A percentile compares a stretch with the other conserved stretches of the same genome.
These are phyloP conservation scores for Cyamopsis tetragonoloba DNA, from an alignment of 306 rosid genomes.

Conservation along the genomic window DNA sequence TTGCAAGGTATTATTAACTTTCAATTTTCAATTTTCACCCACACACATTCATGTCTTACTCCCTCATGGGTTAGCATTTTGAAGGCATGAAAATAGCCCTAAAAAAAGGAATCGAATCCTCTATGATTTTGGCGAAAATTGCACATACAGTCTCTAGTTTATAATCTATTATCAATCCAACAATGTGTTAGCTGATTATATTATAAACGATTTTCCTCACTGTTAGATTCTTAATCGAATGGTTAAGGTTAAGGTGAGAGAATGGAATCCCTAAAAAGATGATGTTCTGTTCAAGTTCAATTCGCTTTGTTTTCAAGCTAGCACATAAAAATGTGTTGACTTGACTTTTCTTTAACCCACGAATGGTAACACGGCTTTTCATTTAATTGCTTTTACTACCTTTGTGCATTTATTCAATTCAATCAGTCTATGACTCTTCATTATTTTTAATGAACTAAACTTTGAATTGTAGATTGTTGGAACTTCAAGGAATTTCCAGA, in stretches of 20 bases:
- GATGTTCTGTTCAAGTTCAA: neutral
- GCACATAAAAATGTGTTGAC: constrained; percentile 30
- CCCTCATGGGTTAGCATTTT: constrained; percentile 7
- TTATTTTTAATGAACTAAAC: constrained; percentile 13
- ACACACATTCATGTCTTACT: constrained; percentile 3
- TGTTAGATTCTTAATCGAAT: too few species aligned
- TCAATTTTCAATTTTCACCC: too few species aligned
- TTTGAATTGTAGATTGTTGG: constrained; percentile 57
- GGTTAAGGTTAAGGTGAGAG: too few species aligned
- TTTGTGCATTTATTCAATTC: neutral
- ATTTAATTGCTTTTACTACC: neutral
- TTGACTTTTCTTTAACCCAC: neutral
- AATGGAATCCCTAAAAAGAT: too few species aligned
- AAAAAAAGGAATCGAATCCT: too few species aligned
- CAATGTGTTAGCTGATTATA: too few species aligned
- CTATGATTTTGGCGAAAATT: too few species aligned
- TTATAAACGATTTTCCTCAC: too few species aligned
- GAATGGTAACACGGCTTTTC: neutral
- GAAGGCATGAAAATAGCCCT: too few species aligned
- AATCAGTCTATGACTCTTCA: neutral
- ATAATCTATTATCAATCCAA: too few species aligned
- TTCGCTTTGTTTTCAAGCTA: constrained; percentile 20
- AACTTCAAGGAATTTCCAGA: constrained; percentile 49
- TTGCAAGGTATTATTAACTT: constrained; percentile 75
- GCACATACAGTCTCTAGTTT: too few species aligned